A percentile compares a stretch with the other conserved stretches of the same genome.
Conservation (phyloP, 1,284 basidiomycete genomes). For the Psilocybe mexicana region DNA sequence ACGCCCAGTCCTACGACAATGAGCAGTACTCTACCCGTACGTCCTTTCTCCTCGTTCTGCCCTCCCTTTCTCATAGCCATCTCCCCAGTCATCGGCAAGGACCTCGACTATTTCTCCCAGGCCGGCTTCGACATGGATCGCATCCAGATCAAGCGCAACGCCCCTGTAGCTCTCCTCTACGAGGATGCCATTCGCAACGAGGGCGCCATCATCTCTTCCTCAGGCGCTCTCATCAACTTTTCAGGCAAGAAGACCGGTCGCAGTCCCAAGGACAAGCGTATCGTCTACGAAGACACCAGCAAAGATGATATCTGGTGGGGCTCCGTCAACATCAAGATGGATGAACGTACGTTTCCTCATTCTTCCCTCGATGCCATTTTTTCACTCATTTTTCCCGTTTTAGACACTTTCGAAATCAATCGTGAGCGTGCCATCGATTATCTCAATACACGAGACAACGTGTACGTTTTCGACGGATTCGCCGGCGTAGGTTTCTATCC, state of each 20-base stretch:
- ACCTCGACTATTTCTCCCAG: conserved; percentile 97
- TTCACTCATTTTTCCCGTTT: conserved; percentile 1
- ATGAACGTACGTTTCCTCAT: conserved; percentile 70
- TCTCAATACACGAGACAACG: conserved; percentile 97
- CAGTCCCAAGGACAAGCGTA: conserved; percentile 99
- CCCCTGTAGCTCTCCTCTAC: conserved; percentile 92
- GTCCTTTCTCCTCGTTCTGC: conserved; percentile 26
- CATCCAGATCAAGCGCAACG: conserved; percentile 91
- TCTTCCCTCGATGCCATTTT: conserved; percentile 1
- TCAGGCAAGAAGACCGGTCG: conserved; percentile 99
- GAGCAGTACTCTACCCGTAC: conserved; percentile 62
- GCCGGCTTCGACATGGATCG: conserved; percentile 98
- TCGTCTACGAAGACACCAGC: conserved; percentile 96
- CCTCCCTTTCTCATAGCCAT: conserved; percentile 12
- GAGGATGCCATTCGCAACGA: conserved; percentile 99
- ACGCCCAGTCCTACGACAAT: conserved; percentile 70
- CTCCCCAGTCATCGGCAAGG: conserved; percentile 77
- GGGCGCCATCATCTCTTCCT: conserved; percentile 95
- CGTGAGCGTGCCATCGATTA: conserved; percentile 99
- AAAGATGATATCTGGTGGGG: conserved; percentile 99
- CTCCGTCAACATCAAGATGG: conserved; percentile 99
- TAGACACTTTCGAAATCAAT: conserved; percentile 99
- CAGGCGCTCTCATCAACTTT: conserved; percentile 98
- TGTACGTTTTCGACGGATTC: conserved; percentile 98
- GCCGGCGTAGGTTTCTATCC: conserved; percentile 67